Conservation (phyloP, 2,329 filamentous ascomycete genomes). For the Furcasterigmium sp. region DNA sequence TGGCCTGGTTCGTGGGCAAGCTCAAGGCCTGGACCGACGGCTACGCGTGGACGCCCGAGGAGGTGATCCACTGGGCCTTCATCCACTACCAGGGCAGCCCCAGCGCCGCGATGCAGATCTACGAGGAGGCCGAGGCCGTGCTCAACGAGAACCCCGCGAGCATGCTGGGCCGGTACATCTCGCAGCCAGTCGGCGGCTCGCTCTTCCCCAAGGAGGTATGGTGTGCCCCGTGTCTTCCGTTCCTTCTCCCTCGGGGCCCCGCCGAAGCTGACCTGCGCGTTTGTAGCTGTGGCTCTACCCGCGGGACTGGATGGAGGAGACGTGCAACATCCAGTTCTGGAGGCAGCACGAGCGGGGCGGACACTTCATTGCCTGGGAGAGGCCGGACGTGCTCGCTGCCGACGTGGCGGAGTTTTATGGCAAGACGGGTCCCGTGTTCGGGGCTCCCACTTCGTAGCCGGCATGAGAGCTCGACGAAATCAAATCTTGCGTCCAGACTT, state of each 20-base stretch:
- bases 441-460: too few relatives aligned
- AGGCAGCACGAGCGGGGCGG: conserved; percentile 1
- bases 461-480: too few relatives aligned
- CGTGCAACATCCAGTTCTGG: conserved; percentile 3
- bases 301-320: conserved; percentile 2
- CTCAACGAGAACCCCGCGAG: not conserved
- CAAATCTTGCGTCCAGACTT: too few relatives aligned
- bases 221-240: too few relatives aligned
- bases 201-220: not conserved
- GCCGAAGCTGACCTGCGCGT: not conserved
- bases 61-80: not conserved
- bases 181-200: not conserved
- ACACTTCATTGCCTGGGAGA: conserved; percentile 2
- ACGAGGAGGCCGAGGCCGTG: not conserved
- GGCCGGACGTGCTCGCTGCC: not conserved
- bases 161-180: not conserved
- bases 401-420: conserved; percentile 1
- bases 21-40: conserved; percentile 19
- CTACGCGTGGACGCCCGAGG: not conserved
- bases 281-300: not conserved
- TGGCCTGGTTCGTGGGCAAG: conserved; percentile 6
- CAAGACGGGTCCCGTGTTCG: not conserved
- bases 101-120: conserved; percentile 1
- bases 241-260: not conserved
- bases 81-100: conserved; percentile 2